Conservation (phyloP, 257 asterid genomes). For the Verbascum thapsus region DNA sequence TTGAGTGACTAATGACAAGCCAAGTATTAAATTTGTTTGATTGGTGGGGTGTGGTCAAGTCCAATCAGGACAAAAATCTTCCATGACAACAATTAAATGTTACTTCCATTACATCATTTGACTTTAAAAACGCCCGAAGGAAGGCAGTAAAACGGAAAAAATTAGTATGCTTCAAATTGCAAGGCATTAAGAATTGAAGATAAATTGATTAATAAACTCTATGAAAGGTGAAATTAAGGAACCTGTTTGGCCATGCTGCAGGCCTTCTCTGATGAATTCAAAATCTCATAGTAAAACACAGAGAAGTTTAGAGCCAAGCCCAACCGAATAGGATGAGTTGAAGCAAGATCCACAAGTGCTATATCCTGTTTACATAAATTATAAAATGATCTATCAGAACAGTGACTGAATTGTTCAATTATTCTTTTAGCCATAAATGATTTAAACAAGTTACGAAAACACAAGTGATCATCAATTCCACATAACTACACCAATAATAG, state of each 20-base stretch:
- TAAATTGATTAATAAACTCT: background rate
- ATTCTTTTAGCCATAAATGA: background rate
- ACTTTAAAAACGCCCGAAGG: background rate
- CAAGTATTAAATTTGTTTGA: too few species aligned
- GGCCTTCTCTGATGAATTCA: slow-evolving; percentile 64
- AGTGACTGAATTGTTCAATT: too few species aligned
- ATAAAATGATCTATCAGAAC: slow-evolving; percentile 15
- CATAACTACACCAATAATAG: background rate
- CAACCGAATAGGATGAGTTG: slow-evolving; percentile 67
- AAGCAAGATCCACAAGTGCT: slow-evolving; percentile 60
- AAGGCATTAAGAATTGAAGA: background rate
- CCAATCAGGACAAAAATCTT: slow-evolving; percentile 1
- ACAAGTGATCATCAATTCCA: slow-evolving; percentile 2
- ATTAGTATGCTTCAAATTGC: background rate
- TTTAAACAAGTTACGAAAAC: background rate
- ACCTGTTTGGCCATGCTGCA: slow-evolving; percentile 78
- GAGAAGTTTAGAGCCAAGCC: slow-evolving; percentile 72
- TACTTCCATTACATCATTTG: background rate
- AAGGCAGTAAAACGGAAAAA: slow-evolving; percentile 1
- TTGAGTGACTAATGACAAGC: too few species aligned
- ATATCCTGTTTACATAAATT: slow-evolving; percentile 43
- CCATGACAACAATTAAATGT: slow-evolving; percentile 15
- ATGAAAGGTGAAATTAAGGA: slow-evolving; percentile 1
- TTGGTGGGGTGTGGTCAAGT: too few species aligned
- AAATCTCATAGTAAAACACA: slow-evolving; percentile 67